Base-by-base conservation (phyloP, 768 basidiomycete genomes). In the Trichaptum fuscoviolaceum region DNA sequence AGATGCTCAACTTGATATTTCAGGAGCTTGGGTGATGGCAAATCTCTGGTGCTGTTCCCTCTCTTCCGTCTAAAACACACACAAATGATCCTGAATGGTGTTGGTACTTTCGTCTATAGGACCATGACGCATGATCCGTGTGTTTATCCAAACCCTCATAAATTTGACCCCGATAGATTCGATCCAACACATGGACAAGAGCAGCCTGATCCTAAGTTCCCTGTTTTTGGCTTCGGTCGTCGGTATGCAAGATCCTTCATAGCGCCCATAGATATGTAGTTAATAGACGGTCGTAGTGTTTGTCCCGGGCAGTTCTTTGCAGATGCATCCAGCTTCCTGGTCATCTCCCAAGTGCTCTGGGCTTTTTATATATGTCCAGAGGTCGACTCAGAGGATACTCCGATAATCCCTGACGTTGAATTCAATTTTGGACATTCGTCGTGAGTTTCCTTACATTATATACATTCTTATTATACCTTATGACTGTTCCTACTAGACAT, bases 81-180 rank as follows among this genome's bases (percentile, higher is more conserved):
- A 12, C 42, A 12, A 52, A 5, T 52, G 15, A 20, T 52, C 3
- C 20, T 5, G 15, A 52, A 4, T 52, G 12, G 15, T 1, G 25
- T 75, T 34, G 69, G 65, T 2, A n/a, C n/a, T n/a, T n/a, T n/a
- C n/a, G 71, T 74, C 67, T 64, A 72, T 25, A 75, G 76, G 76
- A 15, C 42, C 42, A 52, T 52, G 42, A 52, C 42, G 20, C 42
- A 52, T 20, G 42, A 52, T 52, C 42, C 42, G 3, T 52, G 15
- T 52, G 42, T 52, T 12, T 52, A 52, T 20, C 42, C 42, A 12
- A 12, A 12, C 20, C 42, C 42, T 20, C 42, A 15, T 12, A 20
- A 52, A 20, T 52, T 52, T 52, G 42, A 52, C 42, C 42, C 42
- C 15, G 42, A 52, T 4, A 52, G 42, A 52, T 52, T 15, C 20